Evolutionary conservation across 2,329 filamentous ascomycete genomes (phyloP).

Genomic region (Ophiostoma quercus): DNA sequence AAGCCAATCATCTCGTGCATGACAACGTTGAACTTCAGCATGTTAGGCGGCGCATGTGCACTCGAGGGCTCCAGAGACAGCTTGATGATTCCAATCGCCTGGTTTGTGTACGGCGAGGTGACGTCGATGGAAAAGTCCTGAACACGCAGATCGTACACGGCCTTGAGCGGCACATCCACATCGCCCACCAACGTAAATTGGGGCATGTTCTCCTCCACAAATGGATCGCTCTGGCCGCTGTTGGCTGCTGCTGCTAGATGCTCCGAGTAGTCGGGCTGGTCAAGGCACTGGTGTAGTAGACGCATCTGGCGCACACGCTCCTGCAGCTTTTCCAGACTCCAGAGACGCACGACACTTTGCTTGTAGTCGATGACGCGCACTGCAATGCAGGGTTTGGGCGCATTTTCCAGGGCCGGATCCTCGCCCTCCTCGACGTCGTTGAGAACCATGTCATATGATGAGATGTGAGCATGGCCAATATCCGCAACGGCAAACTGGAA

Average conservation of each 20-base stretch:
- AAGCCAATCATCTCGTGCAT: slow-evolving; percentile 97
- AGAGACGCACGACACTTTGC: slow-evolving; percentile 78
- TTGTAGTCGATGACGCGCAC: slow-evolving; percentile 89
- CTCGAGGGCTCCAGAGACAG: slow-evolving; percentile 90
- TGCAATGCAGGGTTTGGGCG: slow-evolving; percentile 83
- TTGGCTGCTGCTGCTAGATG: slow-evolving; percentile 69
- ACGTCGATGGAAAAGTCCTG: slow-evolving; percentile 92
- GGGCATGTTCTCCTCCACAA: slow-evolving; percentile 84
- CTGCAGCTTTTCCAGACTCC: slow-evolving; percentile 90
- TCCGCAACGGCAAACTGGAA: slow-evolving; percentile 95
- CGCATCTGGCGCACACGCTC: slow-evolving; percentile 87
- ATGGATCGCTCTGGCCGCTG: slow-evolving; percentile 59
- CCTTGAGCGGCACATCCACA: slow-evolving; percentile 82
- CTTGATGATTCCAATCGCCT: slow-evolving; percentile 83
- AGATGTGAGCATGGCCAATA: slow-evolving; percentile 78
- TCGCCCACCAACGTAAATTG: slow-evolving; percentile 91
- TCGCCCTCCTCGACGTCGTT: slow-evolving; percentile 85
- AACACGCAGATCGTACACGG: slow-evolving; percentile 89
- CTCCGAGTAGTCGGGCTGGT: slow-evolving; percentile 88
- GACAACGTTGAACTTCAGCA: slow-evolving; percentile 95
- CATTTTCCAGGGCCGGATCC: slow-evolving; percentile 72
- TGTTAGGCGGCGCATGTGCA: slow-evolving; percentile 84
- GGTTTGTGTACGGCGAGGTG: slow-evolving; percentile 84
- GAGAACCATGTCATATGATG: slow-evolving; percentile 92
- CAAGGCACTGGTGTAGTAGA: slow-evolving; percentile 93